Evolutionary conservation across 352 stramenopile genomes (phyloP), one percentile per base, ranked within the genome.

Genomic region (Globisporangium canariense): DNA sequence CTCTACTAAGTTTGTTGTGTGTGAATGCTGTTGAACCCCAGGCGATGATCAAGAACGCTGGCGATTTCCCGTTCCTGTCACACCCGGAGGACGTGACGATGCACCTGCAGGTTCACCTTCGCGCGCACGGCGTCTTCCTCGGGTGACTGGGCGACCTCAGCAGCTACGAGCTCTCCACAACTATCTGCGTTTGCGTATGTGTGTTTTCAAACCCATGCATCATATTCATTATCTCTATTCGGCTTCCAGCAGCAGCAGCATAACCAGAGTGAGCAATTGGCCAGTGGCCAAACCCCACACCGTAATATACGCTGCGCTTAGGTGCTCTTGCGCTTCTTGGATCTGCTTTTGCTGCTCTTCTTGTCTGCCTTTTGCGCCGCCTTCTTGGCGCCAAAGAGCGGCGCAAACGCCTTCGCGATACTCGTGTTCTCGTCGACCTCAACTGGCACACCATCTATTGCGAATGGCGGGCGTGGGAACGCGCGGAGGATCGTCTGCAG

Each of bases 31-130:
- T 14, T 38, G 7, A 7, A 40, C n/a, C 13, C 0, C 32, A 91
- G 83, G 81, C 81, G 28, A 73, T 90, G 71, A 69, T 93, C 64
- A 91, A 87, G 55, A 75, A 81, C 20, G 78, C 70, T 20, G 80
- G 79, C 16, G 77, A 85, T 45, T 93, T 91, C 45, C 81, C 83
- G 11, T 93, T 89, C 41, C 65, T 93, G 4, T 91, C 83, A 28
- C 83, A 91, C 30, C 70, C 86, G 28, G 81, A 91, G 46, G 78
- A 93, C 41, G 83, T 91, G 22, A 80, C 79, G 57, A 86, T 93
- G 80, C 72, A 90, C 52, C 59, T 93, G n/a, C 79, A 90, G 66
- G 80, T 91, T 4, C 83, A 90, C 64, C 61, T 91, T 16, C 82
- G 82, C 46, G 73, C 78, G 1, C 79, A 89, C 55, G 75, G 78